A percentile compares a stretch with the other conserved stretches of the same genome.
These are phyloP conservation scores for Termitomyces sp. DNA, from an alignment of 768 basidiomycete genomes.

Conservation along the genomic window DNA sequence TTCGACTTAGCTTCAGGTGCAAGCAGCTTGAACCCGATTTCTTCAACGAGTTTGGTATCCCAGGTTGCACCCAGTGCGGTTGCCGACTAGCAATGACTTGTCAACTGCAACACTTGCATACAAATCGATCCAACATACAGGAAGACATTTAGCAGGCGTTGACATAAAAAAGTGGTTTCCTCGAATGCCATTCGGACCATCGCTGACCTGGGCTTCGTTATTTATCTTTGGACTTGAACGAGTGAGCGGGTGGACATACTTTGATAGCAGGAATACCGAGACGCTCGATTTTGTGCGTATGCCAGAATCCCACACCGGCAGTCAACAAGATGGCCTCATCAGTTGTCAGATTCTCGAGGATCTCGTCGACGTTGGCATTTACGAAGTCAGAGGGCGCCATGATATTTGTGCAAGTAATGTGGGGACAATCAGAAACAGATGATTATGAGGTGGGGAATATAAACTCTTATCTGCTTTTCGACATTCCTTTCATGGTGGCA, in stretches of 20 bases:
- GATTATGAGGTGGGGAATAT: neutral
- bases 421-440: neutral
- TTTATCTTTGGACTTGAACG: neutral
- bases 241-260: slow-evolving; percentile 23
- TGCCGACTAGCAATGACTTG: slow-evolving; percentile 35
- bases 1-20: slow-evolving; percentile 69
- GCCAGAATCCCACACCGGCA: slow-evolving; percentile 76
- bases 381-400: slow-evolving; percentile 73
- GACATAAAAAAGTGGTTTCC: slow-evolving; percentile 80
- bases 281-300: slow-evolving; percentile 58
- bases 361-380: slow-evolving; percentile 50
- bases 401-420: neutral
- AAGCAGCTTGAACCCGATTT: slow-evolving; percentile 58
- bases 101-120: neutral
- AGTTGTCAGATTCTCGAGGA: slow-evolving; percentile 61
- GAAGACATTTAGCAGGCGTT: slow-evolving; percentile 75
- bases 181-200: slow-evolving; percentile 73
- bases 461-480: neutral
- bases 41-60: slow-evolving; percentile 58
- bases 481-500: neutral
- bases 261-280: slow-evolving; percentile 70
- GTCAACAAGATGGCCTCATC: slow-evolving; percentile 72
- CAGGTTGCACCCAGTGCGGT: slow-evolving; percentile 76
- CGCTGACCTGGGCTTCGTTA: slow-evolving; percentile 46
- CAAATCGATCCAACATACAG: slow-evolving; percentile 29